Evolutionary conservation across 495 filamentous ascomycete genomes (phyloP).

Genomic region (Aspergillus mulundensis): DNA sequence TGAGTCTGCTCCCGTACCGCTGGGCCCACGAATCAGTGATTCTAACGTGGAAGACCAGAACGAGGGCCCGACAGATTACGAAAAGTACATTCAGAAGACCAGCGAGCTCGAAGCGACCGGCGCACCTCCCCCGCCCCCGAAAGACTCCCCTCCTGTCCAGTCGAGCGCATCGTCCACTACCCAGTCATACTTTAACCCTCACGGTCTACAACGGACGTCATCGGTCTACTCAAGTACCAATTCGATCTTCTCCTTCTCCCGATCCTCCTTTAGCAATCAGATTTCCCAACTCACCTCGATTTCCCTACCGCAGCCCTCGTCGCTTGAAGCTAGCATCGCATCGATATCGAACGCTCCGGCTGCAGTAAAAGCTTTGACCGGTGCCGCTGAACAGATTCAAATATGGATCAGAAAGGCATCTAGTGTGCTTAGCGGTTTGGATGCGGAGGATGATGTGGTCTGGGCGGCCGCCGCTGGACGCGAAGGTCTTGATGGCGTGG

Average conservation of each 20-base stretch:
- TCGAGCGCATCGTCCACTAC: constrained; percentile 41
- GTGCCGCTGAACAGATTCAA: constrained; percentile 83
- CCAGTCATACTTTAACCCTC: constrained; percentile 51
- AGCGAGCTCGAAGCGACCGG: constrained; percentile 33
- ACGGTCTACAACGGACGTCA: constrained; percentile 38
- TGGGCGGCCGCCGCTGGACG: constrained; percentile 93
- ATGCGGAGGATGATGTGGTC: constrained; percentile 93
- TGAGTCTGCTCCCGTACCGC: constrained; percentile 24
- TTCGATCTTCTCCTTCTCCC: constrained; percentile 84
- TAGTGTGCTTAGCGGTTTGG: constrained; percentile 76
- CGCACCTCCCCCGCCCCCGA: constrained; percentile 38
- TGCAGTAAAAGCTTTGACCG: constrained; percentile 71
- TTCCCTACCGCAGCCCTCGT: constrained; percentile 74
- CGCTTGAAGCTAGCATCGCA: constrained; percentile 73
- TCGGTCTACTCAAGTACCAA: constrained; percentile 37
- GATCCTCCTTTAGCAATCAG: constrained; percentile 86
- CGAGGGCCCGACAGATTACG: constrained; percentile 34
- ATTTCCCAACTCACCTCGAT: constrained; percentile 82
- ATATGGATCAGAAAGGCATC: constrained; percentile 88
- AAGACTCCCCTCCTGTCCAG: constrained; percentile 34
- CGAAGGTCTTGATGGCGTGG: constrained; percentile 84
- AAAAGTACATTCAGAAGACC: constrained; percentile 44
- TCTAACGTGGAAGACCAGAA: constrained; percentile 13
- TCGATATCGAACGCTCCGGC: constrained; percentile 75
- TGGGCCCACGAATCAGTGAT: constrained; percentile 14